Base-by-base conservation (phyloP, 169 alveolate genomes). In the Babesia bigemina region DNA sequence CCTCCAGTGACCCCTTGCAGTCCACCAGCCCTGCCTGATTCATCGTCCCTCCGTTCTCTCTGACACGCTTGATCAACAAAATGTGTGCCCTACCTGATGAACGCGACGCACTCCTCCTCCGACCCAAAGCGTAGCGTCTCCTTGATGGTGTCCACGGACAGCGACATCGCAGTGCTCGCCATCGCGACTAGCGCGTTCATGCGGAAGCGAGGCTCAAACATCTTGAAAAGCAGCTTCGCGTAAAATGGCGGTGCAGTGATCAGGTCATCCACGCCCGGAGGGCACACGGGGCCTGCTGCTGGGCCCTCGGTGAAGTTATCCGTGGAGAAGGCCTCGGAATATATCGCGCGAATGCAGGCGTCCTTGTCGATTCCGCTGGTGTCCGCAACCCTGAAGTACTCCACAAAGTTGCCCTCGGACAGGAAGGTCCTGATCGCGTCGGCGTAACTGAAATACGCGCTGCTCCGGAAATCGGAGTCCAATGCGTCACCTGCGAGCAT, bases 151-250 rank as follows among this genome's bases (percentile, higher is more conserved):
- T 44, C 71, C 22, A 48, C 11, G 13, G 86, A 53, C 24, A 78
- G 21, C 29, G 71, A 63, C 28, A 78, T 24, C 0, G 86, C 62
- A 24, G 75, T 69, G 59, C 72, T 75, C 63, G 84, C 50, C 62
- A 82, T 70, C 19, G 70, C 56, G 13, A 63, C 63, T 0, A 82
- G 75, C 24, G 84, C 70, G 21, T 45, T 47, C 85, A 82, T 74
- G 48, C 89, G 69, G 63, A 73, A 73, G 24, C 75, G 69, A n/a
- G 67, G 75, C 29, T 82, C 85, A 42, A 82, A 82, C 89, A 82
- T 82, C 59, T 62, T 74, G 63, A 82, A 82, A n/a, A 82, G 69
- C 11, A 73, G 39, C 39, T 53, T 75, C 22, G 72, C 16, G 59
- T 49, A 82, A 42, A 82, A 82, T 2, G 82, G 79, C 44, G 89